Base-by-base conservation (phyloP, 306 rosid genomes). In the Castanospermum australe region DNA sequence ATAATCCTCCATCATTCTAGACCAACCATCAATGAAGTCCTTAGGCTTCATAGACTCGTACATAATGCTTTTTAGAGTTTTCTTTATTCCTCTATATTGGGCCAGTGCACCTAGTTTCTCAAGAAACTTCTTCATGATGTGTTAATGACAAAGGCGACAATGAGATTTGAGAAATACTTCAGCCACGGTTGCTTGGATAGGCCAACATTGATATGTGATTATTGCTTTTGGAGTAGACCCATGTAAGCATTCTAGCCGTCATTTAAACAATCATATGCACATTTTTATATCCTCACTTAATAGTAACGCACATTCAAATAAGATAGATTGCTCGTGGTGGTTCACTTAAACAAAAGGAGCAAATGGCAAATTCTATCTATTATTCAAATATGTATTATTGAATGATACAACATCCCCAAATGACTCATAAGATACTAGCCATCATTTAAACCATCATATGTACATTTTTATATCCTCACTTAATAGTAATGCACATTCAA, bases 11-110 rank as follows among this genome's bases (percentile, higher is more conserved):
- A 75, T 51, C 30, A 78, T 38, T 51, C 6, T 18, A 12, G 18
- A 25, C 87, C 78, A 84, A n/a, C 54, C 35, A 56, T 71, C 48
- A 38, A 70, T 55, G 42, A 82, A 77, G 21, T 77, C 75, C 6
- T 56, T 48, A 33, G 45, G 11, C 3, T 24, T 44, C 24, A 35
- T 45, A 44, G 72, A 83, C 8, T 79, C 84, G 25, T 67, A 79
- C 9, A 79, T 61, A 30, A 62, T n/a, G 13, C 20, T 70, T 25
- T 47, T 44, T 0, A 83, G 0, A 2, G 77, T 35, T 7, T 2
- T 33, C 2, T 63, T 63, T 2, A n/a, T 36, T 15, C 9, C 24
- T 18, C 17, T 36, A 17, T 63, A 63, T 60, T 30, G 8, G 3
- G 21, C 20, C 8, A 60, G 30, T 1, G 15, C 15, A 36, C 25